Evolutionary conservation across 2,329 filamentous ascomycete species (phyloP).

Genomic region (Ophiocordyceps robertsii): DNA sequence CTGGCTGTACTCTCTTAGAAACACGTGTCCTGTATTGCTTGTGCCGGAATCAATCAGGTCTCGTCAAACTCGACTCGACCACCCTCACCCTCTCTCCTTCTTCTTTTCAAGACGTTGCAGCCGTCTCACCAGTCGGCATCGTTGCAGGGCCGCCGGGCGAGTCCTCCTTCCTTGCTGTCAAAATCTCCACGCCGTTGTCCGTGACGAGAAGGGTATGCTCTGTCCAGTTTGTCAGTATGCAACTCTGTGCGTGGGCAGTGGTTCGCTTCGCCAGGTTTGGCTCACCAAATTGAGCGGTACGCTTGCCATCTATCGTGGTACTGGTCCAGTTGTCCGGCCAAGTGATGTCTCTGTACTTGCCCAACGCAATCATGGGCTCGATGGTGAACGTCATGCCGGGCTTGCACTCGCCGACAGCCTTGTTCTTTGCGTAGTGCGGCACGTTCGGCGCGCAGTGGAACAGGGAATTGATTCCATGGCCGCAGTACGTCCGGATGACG

Average conservation of each 20-base stretch:
- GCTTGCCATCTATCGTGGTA: constrained; percentile 76
- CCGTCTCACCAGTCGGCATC: not conserved
- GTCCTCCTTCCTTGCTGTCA: constrained; percentile 59
- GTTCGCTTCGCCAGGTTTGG: no score
- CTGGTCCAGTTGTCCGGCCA: constrained; percentile 99
- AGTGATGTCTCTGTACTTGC: constrained; percentile 81
- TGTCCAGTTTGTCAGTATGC: constrained; percentile 15
- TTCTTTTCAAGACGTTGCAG: not conserved
- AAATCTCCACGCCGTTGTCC: constrained; percentile 65
- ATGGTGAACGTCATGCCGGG: constrained; percentile 98
- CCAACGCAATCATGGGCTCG: constrained; percentile 93
- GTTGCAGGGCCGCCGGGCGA: constrained; percentile 56
- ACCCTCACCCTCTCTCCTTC: not conserved
- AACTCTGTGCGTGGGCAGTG: no score
- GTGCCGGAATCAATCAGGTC: no score
- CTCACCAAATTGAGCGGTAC: constrained; percentile 85
- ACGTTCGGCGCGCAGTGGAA: constrained; percentile 94
- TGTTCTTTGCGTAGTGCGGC: constrained; percentile 97
- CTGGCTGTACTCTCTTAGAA: no score
- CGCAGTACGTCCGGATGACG: constrained; percentile 91
- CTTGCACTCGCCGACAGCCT: constrained; percentile 87
- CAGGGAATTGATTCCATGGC: constrained; percentile 84
- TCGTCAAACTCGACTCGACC: not conserved
- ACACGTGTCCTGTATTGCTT: no score
- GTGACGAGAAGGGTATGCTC: constrained; percentile 79